Evolutionary conservation across 2,329 filamentous ascomycete genomes (phyloP).

Genomic region (Uncinocarpus reesii): DNA sequence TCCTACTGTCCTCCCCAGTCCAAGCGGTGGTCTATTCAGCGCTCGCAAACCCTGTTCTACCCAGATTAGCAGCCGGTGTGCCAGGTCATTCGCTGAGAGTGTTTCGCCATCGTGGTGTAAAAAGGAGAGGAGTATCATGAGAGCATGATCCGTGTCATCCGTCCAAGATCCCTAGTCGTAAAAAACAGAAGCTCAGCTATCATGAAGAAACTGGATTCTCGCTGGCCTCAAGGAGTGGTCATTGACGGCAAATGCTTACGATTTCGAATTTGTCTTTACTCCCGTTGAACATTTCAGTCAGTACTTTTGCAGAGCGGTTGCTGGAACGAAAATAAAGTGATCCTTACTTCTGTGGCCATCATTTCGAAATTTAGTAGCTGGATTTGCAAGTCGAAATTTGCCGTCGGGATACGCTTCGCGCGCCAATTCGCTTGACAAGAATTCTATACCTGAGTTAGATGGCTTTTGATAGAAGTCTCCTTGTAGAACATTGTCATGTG

Average conservation of each 20-base stretch:
- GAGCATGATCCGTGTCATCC: slow-evolving; percentile 47
- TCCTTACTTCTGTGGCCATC: slow-evolving; percentile 18
- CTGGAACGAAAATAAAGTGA: neutral
- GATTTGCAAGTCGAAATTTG: slow-evolving; percentile 16
- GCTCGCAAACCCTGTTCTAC: slow-evolving; percentile 39
- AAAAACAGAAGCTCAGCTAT: neutral
- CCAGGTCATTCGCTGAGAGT: slow-evolving; percentile 36
- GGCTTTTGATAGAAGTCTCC: neutral
- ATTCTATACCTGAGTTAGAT: slow-evolving; percentile 13
- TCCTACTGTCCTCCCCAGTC: slow-evolving; percentile 41
- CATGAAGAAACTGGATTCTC: neutral
- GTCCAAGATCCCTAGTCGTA: slow-evolving; percentile 39
- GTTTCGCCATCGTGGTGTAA: slow-evolving; percentile 35
- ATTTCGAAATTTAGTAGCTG: slow-evolving; percentile 16
- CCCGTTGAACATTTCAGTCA: too few relatives aligned
- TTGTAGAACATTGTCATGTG: too few relatives aligned
- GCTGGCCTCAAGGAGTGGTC: neutral
- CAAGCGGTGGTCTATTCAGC: slow-evolving; percentile 40
- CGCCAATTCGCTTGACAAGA: slow-evolving; percentile 14
- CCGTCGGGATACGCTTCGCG: slow-evolving; percentile 16
- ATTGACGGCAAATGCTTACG: neutral
- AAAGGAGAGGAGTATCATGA: slow-evolving; percentile 42
- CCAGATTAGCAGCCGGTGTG: slow-evolving; percentile 40
- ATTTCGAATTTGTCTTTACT: slow-evolving; percentile 27
- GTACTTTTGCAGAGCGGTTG: too few relatives aligned